Evolutionary conservation across 331 rosid genomes (phyloP), one percentile per base, ranked within the genome.

Genomic region (Acacia pycnantha): DNA sequence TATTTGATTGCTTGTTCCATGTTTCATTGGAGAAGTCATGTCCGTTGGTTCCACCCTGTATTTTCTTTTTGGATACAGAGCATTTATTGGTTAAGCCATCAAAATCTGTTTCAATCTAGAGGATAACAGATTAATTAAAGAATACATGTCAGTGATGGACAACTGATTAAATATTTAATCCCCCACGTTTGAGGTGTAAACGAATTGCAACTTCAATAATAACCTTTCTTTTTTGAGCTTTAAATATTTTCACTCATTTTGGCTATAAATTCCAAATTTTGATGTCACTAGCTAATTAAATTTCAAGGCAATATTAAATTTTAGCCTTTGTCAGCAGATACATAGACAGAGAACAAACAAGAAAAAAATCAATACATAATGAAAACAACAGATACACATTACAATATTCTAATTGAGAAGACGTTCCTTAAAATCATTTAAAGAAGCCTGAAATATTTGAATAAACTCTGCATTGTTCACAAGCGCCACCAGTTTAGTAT

Each of bases 91-190:
- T 83, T 66, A 72, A 47, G 53, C 69, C 82, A 82, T 78, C 78
- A 86, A 78, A 73, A 67, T 80, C 83, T 72, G 27, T 66, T 56
- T 58, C 76, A 86, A 83, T 80, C 78, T 66, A 48, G 19, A 58
- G 29, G 78, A 41, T 44, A 79, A 80, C 47, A 78, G 43, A 72
- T 83, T 37, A 37, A 65, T 81, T 77, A 47, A 11, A 70, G 61
- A 73, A 19, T 62, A 41, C 21, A 24, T n/a, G 41, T 10, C 22
- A 75, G 64, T 85, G 74, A 48, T 73, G 58, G 73, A 46, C 44
- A 53, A 68, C 73, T 26, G 35, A 86, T 71, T 79, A 77, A 50
- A 50, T 48, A 66, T 80, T 56, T 24, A 80, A 82, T 70, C 54
- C 81, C 79, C 84, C 74, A 72, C 84, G 61, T 81, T 84, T 82